phyloP scores from a whole-genome alignment of 2,329 filamentous ascomycete genomes.

The Colletotrichum tabaci region DNA sequence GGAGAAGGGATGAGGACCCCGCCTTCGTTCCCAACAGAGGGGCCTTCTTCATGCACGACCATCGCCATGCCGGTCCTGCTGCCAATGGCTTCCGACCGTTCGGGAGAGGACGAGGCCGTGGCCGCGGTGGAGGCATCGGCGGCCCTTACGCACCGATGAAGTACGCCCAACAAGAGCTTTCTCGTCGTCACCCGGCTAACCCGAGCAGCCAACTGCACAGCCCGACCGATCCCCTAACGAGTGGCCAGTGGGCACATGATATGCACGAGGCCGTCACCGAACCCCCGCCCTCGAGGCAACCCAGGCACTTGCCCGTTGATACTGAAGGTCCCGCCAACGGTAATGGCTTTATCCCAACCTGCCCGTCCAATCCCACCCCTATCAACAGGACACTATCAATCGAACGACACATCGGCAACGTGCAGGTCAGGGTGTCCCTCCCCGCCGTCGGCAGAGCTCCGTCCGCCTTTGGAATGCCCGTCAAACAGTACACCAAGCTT shows the following conservation, averaged over 20 bases:
- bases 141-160: conserved; percentile 73
- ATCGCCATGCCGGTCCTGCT: conserved; percentile 82
- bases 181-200: conserved; percentile 32
- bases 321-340: conserved; percentile 68
- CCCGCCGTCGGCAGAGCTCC: conserved; percentile 79
- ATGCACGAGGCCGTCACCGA: conserved; percentile 83
- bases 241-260: conserved; percentile 91
- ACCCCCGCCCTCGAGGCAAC: conserved; percentile 57
- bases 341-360: conserved; percentile 68
- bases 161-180: conserved; percentile 62
- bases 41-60: conserved; percentile 97
- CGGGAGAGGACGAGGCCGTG: conserved; percentile 75
- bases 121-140: conserved; percentile 68
- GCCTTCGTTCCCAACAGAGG: conserved; percentile 95
- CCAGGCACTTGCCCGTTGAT: conserved; percentile 59
- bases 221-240: conserved; percentile 74
- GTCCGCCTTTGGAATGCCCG: conserved; percentile 80
- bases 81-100: conserved; percentile 84
- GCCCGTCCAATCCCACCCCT: conserved; percentile 72
- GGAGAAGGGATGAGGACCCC: conserved; percentile 89
- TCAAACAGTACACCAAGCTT: conserved; percentile 93
- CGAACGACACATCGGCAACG: conserved; percentile 86
- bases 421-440: conserved; percentile 86
- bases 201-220: conserved; percentile 59
- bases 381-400: conserved; percentile 87